phyloP scores from a whole-genome alignment of 495 filamentous ascomycete genomes.

The Barbatosphaeria neglecta region DNA sequence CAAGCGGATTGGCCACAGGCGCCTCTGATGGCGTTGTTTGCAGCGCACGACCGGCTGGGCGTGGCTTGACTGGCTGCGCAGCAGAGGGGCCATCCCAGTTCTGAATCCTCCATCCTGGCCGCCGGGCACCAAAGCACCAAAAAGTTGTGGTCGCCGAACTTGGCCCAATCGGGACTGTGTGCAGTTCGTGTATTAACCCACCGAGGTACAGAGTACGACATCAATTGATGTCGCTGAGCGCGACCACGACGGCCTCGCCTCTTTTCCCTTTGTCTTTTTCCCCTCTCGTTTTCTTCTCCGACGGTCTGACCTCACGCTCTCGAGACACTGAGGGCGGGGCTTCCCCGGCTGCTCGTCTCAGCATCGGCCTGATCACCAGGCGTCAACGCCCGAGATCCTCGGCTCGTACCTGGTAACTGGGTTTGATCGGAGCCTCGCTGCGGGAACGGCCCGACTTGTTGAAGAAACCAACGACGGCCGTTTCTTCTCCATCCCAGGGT shows the following conservation, averaged over 20 bases:
- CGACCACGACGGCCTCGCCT: not conserved
- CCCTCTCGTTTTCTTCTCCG: not conserved
- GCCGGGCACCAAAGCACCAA: not conserved
- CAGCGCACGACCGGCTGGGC: not conserved
- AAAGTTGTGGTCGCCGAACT: not conserved
- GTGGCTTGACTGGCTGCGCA: not conserved
- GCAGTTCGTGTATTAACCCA: too few relatives aligned
- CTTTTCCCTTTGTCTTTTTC: not conserved
- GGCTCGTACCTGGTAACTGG: not conserved
- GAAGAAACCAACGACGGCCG: too few relatives aligned
- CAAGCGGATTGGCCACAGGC: not conserved
- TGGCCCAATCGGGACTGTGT: not conserved
- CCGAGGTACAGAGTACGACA: too few relatives aligned
- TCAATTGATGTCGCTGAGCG: too few relatives aligned
- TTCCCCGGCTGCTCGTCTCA: not conserved
- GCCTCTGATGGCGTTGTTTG: not conserved
- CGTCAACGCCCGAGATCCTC: not conserved
- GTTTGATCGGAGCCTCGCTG: not conserved
- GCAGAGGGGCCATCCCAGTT: too few relatives aligned
- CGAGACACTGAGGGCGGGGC: not conserved
- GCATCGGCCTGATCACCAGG: not conserved
- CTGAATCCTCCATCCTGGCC: not conserved
- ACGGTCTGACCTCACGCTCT: not conserved
- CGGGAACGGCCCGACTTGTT: not conserved
- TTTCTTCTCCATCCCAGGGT: not conserved